These are phyloP conservation scores for Solanum sitiens DNA, from an alignment of 257 asterid genomes.

Conservation along the genomic window DNA sequence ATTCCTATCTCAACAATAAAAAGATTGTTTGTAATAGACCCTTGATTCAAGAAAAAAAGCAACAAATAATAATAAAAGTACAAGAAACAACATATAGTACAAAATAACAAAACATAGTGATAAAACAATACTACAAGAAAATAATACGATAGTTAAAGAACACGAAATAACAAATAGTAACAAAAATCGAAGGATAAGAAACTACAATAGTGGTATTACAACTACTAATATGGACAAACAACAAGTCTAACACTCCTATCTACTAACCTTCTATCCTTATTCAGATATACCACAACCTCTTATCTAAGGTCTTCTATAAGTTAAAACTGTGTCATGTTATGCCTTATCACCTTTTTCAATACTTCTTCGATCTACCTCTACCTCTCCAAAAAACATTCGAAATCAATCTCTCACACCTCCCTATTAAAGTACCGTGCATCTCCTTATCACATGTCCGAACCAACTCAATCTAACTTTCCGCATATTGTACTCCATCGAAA, in stretches of 20 bases:
- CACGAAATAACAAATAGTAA: too few relatives aligned
- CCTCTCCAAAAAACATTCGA: too few relatives aligned
- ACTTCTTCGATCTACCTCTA: neutral
- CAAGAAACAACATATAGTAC: neutral
- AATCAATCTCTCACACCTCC: neutral
- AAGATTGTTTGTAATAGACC: too few relatives aligned
- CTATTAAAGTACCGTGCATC: accelerated
- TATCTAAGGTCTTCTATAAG: neutral
- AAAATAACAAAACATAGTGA: too few relatives aligned
- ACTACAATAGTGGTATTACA: neutral
- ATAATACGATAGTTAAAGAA: neutral
- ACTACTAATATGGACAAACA: neutral
- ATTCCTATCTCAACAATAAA: too few relatives aligned
- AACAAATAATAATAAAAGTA: too few relatives aligned
- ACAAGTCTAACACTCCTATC: neutral
- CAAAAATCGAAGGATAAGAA: neutral
- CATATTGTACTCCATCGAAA: neutral
- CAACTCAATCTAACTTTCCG: neutral
- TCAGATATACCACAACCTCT: neutral
- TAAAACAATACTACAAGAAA: too few relatives aligned
- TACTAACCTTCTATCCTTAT: neutral
- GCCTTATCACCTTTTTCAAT: neutral
- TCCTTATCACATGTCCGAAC: too few relatives aligned
- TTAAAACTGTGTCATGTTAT: neutral
- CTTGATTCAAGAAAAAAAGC: too few relatives aligned